Base-by-base conservation (phyloP, 139 green algal species). In the Chlamydomonas applanata region DNA sequence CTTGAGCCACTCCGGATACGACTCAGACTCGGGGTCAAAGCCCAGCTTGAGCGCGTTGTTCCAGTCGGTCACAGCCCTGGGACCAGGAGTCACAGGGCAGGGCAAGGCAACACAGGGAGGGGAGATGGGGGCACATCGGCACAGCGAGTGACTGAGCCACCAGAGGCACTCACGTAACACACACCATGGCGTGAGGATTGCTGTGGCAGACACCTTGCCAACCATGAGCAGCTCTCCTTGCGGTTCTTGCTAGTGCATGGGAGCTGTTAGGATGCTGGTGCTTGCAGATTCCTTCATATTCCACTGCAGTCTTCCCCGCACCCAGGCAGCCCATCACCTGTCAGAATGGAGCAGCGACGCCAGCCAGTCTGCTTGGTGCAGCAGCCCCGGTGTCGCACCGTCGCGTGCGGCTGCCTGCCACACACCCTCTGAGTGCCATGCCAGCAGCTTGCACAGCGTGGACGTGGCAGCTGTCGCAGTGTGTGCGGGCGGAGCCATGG, bases 11-110 rank as follows among this genome's bases (percentile, higher is more conserved):
- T 82, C 74, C 5, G 93, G 93, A 69, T 93, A 98, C 0, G 61
- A 44, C 59, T 93, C 86, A 1, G 25, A 45, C 4, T 36, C 89
- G 0, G 93, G 93, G 78, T 97, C 93, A 75, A 83, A 97, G 0
- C 94, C 93, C 36, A 97, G 79, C 85, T 99, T 99, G 17, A 99
- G 86, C 1, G 89, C 86, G 67, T 99, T 99, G 88, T 98, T 98
- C 78, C 88, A 97, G 85, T 99, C 95, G 0, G 82, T 92, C 3
- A 86, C 76, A 20, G 45, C 33, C 83, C 59, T 88, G 75, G 90
- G 65, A 93, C 64, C 29, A 97, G 68, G 14, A 73, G 45, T 2
- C 84, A 11, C 40, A 49, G 40, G 40, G 11, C 40, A 49, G n/a
- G n/a, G n/a, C n/a, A n/a, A n/a, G n/a, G 83, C 17, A 70, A 14